Conservation (phyloP, 495 filamentous ascomycete species). For the Penicillium lagena region DNA sequence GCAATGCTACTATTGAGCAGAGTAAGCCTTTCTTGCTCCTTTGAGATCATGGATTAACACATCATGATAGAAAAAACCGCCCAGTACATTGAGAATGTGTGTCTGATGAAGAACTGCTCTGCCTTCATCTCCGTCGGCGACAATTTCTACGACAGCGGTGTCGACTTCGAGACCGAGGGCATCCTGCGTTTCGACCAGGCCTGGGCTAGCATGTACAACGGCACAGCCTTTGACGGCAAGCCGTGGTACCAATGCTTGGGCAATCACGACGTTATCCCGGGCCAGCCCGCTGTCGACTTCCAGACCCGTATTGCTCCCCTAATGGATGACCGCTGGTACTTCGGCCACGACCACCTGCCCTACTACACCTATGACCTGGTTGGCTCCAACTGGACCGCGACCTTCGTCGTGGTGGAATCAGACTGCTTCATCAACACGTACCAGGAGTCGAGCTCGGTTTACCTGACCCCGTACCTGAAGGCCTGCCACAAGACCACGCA, state of each 20-base stretch:
- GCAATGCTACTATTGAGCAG: slow-evolving; percentile 13
- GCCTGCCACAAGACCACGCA: slow-evolving; percentile 13
- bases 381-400: slow-evolving; percentile 14
- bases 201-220: slow-evolving; percentile 14
- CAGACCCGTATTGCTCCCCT: slow-evolving; percentile 11
- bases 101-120: slow-evolving; percentile 10
- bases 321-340: slow-evolving; percentile 14
- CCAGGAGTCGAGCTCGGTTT: slow-evolving; percentile 10
- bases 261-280: slow-evolving; percentile 14
- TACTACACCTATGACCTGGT: slow-evolving; percentile 16
- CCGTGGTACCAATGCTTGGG: slow-evolving; percentile 15
- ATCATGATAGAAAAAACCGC: slow-evolving; percentile 6
- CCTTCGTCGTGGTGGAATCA: slow-evolving; percentile 14
- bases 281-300: slow-evolving; percentile 15
- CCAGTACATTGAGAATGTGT: slow-evolving; percentile 11
- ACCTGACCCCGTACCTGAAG: slow-evolving; percentile 10
- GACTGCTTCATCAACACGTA: slow-evolving; percentile 18
- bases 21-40: slow-evolving; percentile 1
- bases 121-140: slow-evolving; percentile 14
- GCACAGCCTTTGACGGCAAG: slow-evolving; percentile 8
- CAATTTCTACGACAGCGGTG: slow-evolving; percentile 17
- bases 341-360: slow-evolving; percentile 9
- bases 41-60: too few species aligned
- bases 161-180: slow-evolving; percentile 12
- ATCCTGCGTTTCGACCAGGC: slow-evolving; percentile 14